phyloP scores from a whole-genome alignment of 305 asterid species.

The Solanum aculeatissimum region DNA sequence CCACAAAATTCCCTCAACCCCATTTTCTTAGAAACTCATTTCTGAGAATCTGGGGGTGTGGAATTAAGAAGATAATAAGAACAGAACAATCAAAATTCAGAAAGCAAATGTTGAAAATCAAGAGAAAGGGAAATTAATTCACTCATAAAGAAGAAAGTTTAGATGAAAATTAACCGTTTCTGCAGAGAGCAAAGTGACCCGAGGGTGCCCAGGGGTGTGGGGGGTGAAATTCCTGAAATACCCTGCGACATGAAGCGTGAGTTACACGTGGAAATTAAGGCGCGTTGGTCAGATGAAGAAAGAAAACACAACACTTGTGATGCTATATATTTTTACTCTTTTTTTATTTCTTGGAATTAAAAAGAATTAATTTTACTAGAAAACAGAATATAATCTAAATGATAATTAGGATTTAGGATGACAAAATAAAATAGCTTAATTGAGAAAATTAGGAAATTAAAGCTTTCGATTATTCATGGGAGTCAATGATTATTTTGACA shows the following conservation, averaged over 20 bases:
- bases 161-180: neutral
- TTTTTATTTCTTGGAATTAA: neutral
- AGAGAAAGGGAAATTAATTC: neutral
- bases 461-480: neutral
- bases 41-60: neutral
- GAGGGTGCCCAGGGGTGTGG: neutral
- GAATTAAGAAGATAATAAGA: neutral
- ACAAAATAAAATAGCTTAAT: neutral
- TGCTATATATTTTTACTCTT: neutral
- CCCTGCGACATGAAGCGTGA: neutral
- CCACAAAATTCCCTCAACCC: neutral
- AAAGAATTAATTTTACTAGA: neutral
- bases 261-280: neutral
- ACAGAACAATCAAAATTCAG: neutral
- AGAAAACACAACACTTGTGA: neutral
- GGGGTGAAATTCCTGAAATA: neutral
- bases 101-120: neutral
- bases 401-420: neutral
- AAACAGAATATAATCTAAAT: neutral
- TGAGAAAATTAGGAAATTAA: neutral
- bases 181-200: neutral
- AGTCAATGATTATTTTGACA: neutral
- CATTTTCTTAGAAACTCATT: slow-evolving; percentile 7
- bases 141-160: neutral
- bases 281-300: neutral